Base-by-base conservation (phyloP, 306 rosid species). In the Prunus campanulata region DNA sequence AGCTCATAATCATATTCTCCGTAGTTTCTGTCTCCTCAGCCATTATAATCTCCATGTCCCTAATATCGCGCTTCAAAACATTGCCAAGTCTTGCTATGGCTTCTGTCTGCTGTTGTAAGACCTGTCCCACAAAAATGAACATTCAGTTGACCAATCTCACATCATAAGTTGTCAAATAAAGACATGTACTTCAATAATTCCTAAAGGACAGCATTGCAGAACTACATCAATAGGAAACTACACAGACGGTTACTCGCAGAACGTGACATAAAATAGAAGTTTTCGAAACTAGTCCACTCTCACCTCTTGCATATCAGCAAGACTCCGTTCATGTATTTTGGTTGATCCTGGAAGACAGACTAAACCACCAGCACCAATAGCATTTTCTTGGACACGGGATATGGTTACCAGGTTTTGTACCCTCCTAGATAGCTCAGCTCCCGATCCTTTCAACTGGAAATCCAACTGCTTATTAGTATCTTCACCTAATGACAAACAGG, bases 31-130 rank as follows among this genome's bases (percentile, higher is more conserved):
- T 77, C 74, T 91, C 96, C 60, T 88, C 97, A 0, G 89, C 88
- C 91, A 91, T 82, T 78, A 96, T 92, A 80, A 96, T 96, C 90
- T 88, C 97, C 96, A 89, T 85, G 79, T 96, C 92, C 74, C 99
- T 82, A 44, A 81, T 65, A 78, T 96, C 99, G 35, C 98, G 96
- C 90, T 89, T 96, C 78, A 96, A 85, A 78, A 96, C 97, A 82
- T 61, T 85, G 32, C 98, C 97, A 24, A 96, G 97, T 85, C 96
- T 89, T 32, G 93, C 96, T 74, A 96, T 85, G 68, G 98, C 99
- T 72, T 91, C 99, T 2, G 93, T 96, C 83, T 96, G 99, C 85
- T 96, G 93, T 69, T 92, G 98, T 66, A 96, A 86, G 63, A 96
- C 97, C 99, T 96, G 87, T 24, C 68, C 77, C 80, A 84, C 70